Base-by-base conservation (phyloP, 306 rosid species). In the Rubus parviflorus region DNA sequence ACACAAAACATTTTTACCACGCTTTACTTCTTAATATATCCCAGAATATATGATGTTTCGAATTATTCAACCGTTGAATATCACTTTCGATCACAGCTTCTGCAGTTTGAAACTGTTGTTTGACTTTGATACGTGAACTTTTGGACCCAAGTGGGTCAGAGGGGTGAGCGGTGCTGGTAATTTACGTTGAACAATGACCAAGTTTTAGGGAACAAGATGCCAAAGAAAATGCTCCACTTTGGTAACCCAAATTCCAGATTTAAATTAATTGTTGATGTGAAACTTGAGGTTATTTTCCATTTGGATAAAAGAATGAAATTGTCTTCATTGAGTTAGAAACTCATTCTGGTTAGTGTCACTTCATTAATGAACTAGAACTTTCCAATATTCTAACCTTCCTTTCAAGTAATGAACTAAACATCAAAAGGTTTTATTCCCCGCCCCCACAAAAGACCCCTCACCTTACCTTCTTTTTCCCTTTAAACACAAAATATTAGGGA, bases 171-270 rank as follows among this genome's bases (percentile, higher is more conserved):
- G 20, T 10, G 52, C 15, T 69, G 42, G 23, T 68, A 60, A n/a
- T 61, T 40, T 8, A 25, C 10, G 4, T 16, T 62, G 37, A 49
- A 52, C 47, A 19, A 53, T 76, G 38, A 19, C 47, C 57, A 60
- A 30, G 45, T 42, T 41, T 71, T 15, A 75, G 70, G 70, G 76
- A 80, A 80, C 73, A 52, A 57, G 80, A 79, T 76, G 77, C 68
- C 58, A 23, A 37, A 74, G 23, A 66, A 63, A 68, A 72, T 58
- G 72, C 65, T 84, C 73, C 73, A 77, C 78, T 70, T 71, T 20
- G 16, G 14, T 41, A 17, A 68, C 48, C 11, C 46, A 68, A 69
- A 37, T 78, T 64, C 69, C 22, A 38, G 38, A 64, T 64, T 16
- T n/a, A 15, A 25, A 19, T 46, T 2, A 52, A n/a, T 16, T 46